Evolutionary conservation across 345 rosid genomes (phyloP).

Genomic region (Geranium brycei): DNA sequence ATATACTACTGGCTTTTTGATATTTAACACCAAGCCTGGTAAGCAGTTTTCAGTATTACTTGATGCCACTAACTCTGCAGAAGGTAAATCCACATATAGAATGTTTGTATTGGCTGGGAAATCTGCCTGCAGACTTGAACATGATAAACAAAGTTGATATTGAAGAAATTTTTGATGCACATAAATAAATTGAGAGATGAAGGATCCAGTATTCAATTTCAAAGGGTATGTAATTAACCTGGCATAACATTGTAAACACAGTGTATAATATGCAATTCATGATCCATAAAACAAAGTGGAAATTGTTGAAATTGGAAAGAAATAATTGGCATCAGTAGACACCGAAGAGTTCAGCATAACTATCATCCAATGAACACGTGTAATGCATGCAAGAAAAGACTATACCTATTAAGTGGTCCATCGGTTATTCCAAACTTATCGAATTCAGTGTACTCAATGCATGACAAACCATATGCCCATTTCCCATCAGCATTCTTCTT

Average conservation of each 20-base stretch:
- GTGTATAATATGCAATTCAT: neutral
- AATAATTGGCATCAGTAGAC: neutral
- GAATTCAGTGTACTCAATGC: conserved; percentile 86
- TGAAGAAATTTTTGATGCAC: conserved; percentile 2
- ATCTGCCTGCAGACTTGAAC: conserved; percentile 53
- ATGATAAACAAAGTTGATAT: conserved; percentile 9
- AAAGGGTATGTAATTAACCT: too few species aligned
- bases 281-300: neutral
- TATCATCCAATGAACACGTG: neutral
- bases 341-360: neutral
- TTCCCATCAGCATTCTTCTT: conserved; percentile 66
- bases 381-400: neutral
- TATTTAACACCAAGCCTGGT: conserved; percentile 78
- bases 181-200: too few species aligned
- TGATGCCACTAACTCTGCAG: conserved; percentile 59
- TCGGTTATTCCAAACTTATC: conserved; percentile 51
- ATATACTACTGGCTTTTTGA: conserved; percentile 53
- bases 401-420: neutral
- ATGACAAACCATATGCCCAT: conserved; percentile 90
- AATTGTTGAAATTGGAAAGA: neutral
- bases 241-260: neutral
- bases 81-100: conserved; percentile 61
- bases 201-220: too few species aligned
- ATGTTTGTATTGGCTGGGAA: conserved; percentile 95
- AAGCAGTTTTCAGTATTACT: conserved; percentile 45